Base-by-base conservation (phyloP, 345 rosid species). In the Physaria fendleri region DNA sequence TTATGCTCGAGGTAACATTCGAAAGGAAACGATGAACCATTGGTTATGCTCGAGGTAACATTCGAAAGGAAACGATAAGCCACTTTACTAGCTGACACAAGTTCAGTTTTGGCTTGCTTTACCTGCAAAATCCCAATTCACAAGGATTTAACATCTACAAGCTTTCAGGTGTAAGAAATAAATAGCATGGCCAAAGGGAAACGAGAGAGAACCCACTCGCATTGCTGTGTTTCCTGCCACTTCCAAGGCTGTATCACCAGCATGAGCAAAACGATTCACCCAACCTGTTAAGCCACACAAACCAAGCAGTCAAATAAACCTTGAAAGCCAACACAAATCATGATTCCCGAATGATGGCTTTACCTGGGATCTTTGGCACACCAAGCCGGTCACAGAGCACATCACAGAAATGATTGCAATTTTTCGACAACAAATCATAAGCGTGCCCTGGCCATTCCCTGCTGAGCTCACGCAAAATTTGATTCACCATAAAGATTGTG, bases 231-330 rank as follows among this genome's bases (percentile, higher is more conserved):
- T 84, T 79, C 78, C 96, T 9, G 97, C 97, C 34, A 90, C 90
- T 76, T 85, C 97, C 63, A 82, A 59, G 24, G 97, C 96, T 54
- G 95, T 73, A 64, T 90, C 93, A 5, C 97, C 99, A 59, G 96
- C 96, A 69, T 85, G 69, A 10, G 99, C 97, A 85, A 90, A 94
- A 14, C 96, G 93, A 79, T 94, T 90, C 29, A 90, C 92, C 99
- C 99, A 94, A 73, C 90, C 99, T 94, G 79, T 71, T 11, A 45
- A 50, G 21, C 40, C 35, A 27, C 42, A 50, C 21, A 56, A 57
- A 16, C 28, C 24, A 38, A 48, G 1, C 25, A 11, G 38, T 25
- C 48, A 60, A 32, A 18, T 44, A 13, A 55, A 29, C 38, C 7
- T 38, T 28, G 5, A 33, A 45, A 1, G 45, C 8, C 6, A 42